These are phyloP conservation scores for Trifolium fragiferum DNA, from an alignment of 306 rosid genomes.

Conservation along the genomic window DNA sequence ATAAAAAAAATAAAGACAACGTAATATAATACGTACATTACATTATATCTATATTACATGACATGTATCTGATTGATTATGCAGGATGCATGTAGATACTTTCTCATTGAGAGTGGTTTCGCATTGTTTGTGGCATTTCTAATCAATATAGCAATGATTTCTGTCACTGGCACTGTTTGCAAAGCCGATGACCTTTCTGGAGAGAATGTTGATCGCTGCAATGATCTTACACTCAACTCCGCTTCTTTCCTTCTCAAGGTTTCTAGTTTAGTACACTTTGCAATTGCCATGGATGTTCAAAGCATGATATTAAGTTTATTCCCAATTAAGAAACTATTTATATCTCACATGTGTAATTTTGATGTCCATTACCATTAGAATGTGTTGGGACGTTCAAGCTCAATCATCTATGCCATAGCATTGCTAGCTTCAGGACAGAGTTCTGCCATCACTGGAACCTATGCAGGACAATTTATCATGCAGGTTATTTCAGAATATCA, in stretches of 20 bases:
- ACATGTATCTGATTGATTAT: conserved; percentile 13
- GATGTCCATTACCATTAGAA: conserved; percentile 52
- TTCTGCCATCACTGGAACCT: conserved; percentile 92
- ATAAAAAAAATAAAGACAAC: neutral
- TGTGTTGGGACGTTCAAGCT: conserved; percentile 84
- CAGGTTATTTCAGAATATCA: conserved; percentile 59
- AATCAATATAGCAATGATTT: conserved; percentile 73
- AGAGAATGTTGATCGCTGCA: conserved; percentile 43
- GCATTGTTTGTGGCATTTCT: conserved; percentile 80
- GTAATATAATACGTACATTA: neutral
- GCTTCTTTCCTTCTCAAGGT: conserved; percentile 96
- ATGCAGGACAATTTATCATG: conserved; percentile 88
- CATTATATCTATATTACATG: neutral
- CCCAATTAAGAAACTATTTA: neutral
- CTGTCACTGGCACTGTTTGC: conserved; percentile 80
- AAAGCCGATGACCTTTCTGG: conserved; percentile 45
- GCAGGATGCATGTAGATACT: conserved; percentile 86
- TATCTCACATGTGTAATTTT: neutral
- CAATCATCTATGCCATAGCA: conserved; percentile 79
- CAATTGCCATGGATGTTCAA: neutral
- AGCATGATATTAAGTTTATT: neutral
- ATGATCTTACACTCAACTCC: conserved; percentile 64
- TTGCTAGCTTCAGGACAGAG: conserved; percentile 93
- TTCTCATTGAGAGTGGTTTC: conserved; percentile 77
- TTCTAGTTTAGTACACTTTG: neutral